These are phyloP conservation scores for Carpinus viminea DNA, from an alignment of 306 rosid genomes.

Conservation along the genomic window DNA sequence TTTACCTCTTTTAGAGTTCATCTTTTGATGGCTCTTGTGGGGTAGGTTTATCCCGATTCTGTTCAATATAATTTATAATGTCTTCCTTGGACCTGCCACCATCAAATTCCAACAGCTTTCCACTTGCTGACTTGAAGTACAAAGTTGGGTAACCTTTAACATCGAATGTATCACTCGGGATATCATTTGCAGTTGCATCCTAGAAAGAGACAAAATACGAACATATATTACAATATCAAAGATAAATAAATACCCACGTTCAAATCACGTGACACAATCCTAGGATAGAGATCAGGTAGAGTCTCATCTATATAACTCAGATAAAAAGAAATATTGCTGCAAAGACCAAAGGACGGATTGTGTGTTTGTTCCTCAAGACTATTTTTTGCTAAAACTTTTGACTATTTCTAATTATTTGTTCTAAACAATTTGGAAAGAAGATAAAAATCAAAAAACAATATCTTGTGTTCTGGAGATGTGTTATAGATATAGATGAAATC, in stretches of 20 bases:
- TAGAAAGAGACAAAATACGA: constrained; percentile 27
- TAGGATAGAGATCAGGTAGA: not conserved
- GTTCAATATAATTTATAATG: constrained; percentile 68
- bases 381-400: too few species aligned
- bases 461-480: not conserved
- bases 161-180: constrained; percentile 57
- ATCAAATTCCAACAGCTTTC: constrained; percentile 50
- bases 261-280: too few species aligned
- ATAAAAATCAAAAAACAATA: not conserved
- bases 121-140: constrained; percentile 73
- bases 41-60: constrained; percentile 60
- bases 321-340: not conserved
- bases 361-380: too few species aligned
- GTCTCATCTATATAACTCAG: not conserved
- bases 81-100: constrained; percentile 77
- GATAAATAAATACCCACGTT: too few species aligned
- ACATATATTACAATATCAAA: not conserved
- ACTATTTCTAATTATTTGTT: too few species aligned
- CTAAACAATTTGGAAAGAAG: not conserved
- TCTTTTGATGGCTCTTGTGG: constrained; percentile 55
- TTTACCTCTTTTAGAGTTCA: constrained; percentile 78
- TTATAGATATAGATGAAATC: not conserved
- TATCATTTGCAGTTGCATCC: constrained; percentile 93
- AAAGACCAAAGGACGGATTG: too few species aligned
- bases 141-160: constrained; percentile 86